Base-by-base conservation (phyloP, 371 early-diverging fungal genomes). In the Mortierella sp. region DNA sequence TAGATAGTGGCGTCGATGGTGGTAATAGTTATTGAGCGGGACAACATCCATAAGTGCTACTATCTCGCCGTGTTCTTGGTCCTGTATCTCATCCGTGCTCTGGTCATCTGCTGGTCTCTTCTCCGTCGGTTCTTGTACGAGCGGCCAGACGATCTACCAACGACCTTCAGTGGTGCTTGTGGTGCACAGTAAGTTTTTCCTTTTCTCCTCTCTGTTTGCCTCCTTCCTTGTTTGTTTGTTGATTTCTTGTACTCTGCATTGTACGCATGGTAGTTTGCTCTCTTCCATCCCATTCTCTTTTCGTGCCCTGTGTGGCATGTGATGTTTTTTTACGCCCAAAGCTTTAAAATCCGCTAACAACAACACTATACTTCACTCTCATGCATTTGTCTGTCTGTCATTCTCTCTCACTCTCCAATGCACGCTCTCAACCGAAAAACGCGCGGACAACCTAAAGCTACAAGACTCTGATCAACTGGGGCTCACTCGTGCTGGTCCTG, bases 391-490 rank as follows among this genome's bases (percentile, higher is more conserved):
- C n/a, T n/a, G n/a, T 46, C 13, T 26, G 9, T 28, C 21, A 44
- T 24, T 21, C 72, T 31, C 61, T 28, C 28, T 14, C 16, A 28
- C 28, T 55, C 28, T 59, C 57, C 28, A 24, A 57, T 57, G 28
- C 14, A 3, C 37, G 61, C 61, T 61, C 61, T 61, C 61, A 61
- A 61, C 61, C 61, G 61, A 61, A 59, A 61, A 59, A 61, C 50
- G 50, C 50, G 16, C 50, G 50, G 13, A 50, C 72, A 53, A 26
- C 53, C 21, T 34, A 50, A 67, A 78, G 86, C 48, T 86, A 86
- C 77, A 82, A 75, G 61, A 86, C 86, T 24, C 71, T 86, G 86
- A 76, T 82, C 75, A 86, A 86, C 43, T 86, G 82, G 86, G 86
- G 77, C 16, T 86, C 86, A 3, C 69, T 86, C 13, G n/a, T 86